Conservation (phyloP, 2,329 filamentous ascomycete genomes). For the Aspergillus neotritici region DNA sequence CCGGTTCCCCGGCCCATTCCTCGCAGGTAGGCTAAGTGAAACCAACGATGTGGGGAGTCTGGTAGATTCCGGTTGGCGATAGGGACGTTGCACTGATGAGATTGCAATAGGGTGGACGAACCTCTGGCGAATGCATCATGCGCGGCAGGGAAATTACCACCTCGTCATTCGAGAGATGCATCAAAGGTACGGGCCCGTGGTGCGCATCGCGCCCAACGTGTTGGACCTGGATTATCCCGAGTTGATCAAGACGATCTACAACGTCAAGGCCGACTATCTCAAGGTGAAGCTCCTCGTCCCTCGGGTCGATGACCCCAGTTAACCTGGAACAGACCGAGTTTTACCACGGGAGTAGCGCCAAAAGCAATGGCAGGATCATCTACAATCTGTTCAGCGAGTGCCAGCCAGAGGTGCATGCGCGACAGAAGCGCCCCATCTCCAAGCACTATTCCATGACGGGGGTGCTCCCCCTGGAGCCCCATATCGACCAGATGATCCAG, state of each 20-base stretch:
- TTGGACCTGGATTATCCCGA: constrained; percentile 36
- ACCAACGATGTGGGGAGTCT: not conserved
- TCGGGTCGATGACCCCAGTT: not conserved
- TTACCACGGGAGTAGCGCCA: constrained; percentile 32
- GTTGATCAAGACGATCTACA: constrained; percentile 35
- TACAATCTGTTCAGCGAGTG: constrained; percentile 38
- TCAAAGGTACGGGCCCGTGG: constrained; percentile 36
- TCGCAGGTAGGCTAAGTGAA: constrained; percentile 14
- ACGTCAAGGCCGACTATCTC: constrained; percentile 25
- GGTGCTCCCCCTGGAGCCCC: constrained; percentile 20
- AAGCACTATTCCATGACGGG: constrained; percentile 31
- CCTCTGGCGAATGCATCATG: constrained; percentile 33
- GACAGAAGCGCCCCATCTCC: constrained; percentile 35
- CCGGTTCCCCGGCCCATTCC: constrained; percentile 16
- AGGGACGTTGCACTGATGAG: not conserved
- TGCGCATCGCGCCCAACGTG: constrained; percentile 39
- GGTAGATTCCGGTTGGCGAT: not conserved
- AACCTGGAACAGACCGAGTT: constrained; percentile 30
- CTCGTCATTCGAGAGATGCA: constrained; percentile 31
- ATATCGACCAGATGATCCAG: constrained; percentile 27
- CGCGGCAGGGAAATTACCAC: constrained; percentile 21
- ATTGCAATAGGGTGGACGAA: constrained; percentile 28
- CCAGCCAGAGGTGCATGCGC: constrained; percentile 29
- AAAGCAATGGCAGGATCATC: constrained; percentile 32
- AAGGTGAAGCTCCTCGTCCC: not conserved